Evolutionary conservation across 345 rosid genomes (phyloP), one percentile per base, ranked within the genome.

Genomic region (Hibiscus mutabilis): DNA sequence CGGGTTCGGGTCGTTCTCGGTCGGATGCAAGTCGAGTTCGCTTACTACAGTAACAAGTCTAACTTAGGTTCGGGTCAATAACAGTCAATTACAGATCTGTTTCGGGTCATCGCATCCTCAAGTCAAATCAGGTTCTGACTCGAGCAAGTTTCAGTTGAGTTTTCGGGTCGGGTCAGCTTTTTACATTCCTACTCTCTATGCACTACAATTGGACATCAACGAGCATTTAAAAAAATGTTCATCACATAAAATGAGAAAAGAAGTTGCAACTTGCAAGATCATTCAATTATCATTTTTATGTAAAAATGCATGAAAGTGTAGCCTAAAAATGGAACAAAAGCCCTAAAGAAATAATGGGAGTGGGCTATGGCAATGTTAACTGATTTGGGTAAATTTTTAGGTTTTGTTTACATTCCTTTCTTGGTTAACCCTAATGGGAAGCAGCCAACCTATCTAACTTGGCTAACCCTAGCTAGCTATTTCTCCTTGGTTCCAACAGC

Each of bases 401-500:
- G 33, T 18, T 44, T 66, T 44, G 3, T 44, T 62, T 37, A 21
- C 15, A 35, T 62, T 25, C 40, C 70, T 46, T 46, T 66, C 22
- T 27, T 24, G 37, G 21, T 24, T 19, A 15, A 1, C 4, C 22
- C 16, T 24, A 66, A 14, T 47, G 70, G 37, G 31, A 42, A 42
- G 4, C 29, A 40, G 21, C 12, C 13, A 11, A 3, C 33, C 49
- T 18, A 37, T n/a, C n/a, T 19, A 63, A 63, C n/a, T 2, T 19
- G 9, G 51, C 22, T 16, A 33, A 55, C 59, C 11, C 27, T 7
- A 21, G 59, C 67, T 35, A 35, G 47, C 25, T 24, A 1, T 21
- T 31, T 18, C 51, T 64, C 29, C 68, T 64, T 44, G 69, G 53
- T 65, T 65, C 35, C 69, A 44, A 22, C 35, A 44, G 55, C 69